Conservation (phyloP, 192 early-diverging fungal genomes). For the Linnemannia hyalina region DNA sequence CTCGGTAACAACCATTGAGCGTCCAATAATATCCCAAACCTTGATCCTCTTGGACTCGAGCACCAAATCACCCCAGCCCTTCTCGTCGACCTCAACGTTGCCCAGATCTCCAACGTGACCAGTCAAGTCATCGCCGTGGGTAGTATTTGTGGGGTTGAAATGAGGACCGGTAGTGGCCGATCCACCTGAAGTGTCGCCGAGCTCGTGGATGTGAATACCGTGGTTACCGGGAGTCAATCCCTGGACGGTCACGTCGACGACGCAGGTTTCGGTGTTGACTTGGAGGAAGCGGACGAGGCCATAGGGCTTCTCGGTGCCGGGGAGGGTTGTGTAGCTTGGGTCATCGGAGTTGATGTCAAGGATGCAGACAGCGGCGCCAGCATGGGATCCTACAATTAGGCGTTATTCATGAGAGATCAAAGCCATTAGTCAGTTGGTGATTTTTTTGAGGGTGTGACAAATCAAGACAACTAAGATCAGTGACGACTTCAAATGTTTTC, state of each 20-base stretch:
- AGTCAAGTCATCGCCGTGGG: conserved; percentile 60
- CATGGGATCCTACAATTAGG: conserved; percentile 58
- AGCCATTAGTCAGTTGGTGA: neutral
- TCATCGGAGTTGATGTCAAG: conserved; percentile 72
- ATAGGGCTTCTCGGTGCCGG: conserved; percentile 44
- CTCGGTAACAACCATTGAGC: conserved; percentile 82
- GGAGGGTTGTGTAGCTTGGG: conserved; percentile 9
- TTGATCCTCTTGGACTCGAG: conserved; percentile 79
- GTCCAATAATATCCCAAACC: conserved; percentile 92
- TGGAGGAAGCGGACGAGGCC: conserved; percentile 90
- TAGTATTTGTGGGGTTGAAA: conserved; percentile 62
- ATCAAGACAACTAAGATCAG: neutral
- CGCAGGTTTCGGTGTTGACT: conserved; percentile 73
- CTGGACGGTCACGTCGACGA: conserved; percentile 87
- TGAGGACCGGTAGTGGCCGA: conserved; percentile 65
- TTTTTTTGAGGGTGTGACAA: neutral
- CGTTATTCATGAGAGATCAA: neutral
- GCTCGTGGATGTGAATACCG: conserved; percentile 82
- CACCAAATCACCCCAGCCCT: conserved; percentile 82
- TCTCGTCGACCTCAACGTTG: conserved; percentile 72
- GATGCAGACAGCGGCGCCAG: conserved; percentile 93
- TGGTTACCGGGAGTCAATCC: conserved; percentile 74
- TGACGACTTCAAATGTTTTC: neutral
- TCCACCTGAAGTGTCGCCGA: conserved; percentile 82
- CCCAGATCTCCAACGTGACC: conserved; percentile 77